Conservation (phyloP, 2,329 filamentous ascomycete genomes). For the Lachnellula hyalina region DNA sequence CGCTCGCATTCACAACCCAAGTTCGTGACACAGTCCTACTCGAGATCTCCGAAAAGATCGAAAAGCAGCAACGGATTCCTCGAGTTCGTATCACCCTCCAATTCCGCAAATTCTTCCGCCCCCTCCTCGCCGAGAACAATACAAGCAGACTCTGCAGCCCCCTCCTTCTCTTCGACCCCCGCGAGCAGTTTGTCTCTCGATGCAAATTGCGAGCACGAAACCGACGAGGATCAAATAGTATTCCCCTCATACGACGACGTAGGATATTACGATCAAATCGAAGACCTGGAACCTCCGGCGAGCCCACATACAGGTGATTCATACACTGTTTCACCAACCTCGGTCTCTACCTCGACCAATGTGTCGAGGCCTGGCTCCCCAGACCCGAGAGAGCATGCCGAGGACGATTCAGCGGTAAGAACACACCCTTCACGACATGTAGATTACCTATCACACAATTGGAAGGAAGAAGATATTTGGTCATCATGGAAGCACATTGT, state of each 20-base stretch:
- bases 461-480: conserved; percentile 97
- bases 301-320: conserved; percentile 46
- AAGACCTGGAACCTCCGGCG: conserved; percentile 46
- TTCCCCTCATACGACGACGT: conserved; percentile 40
- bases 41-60: conserved; percentile 43
- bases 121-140: conserved; percentile 52
- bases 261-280: conserved; percentile 31
- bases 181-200: conserved; percentile 60
- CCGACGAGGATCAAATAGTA: conserved; percentile 62
- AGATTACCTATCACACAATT: conserved; percentile 93
- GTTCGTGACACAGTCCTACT: conserved; percentile 46
- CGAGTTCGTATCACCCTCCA: conserved; percentile 21
- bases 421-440: conserved; percentile 69
- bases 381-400: conserved; percentile 28
- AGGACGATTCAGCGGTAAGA: conserved; percentile 50
- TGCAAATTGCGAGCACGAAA: conserved; percentile 94
- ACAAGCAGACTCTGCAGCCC: conserved; percentile 46
- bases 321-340: conserved; percentile 52
- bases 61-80: conserved; percentile 25
- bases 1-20: conserved; percentile 58
- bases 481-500: conserved; percentile 93
- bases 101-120: conserved; percentile 41
- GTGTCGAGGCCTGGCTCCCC: conserved; percentile 38
- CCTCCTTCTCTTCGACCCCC: conserved; percentile 58
- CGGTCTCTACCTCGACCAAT: conserved; percentile 52